These are phyloP conservation scores for Deuterostichococcus epilithicus DNA, from an alignment of 139 green algal genomes.

Conservation along the genomic window DNA sequence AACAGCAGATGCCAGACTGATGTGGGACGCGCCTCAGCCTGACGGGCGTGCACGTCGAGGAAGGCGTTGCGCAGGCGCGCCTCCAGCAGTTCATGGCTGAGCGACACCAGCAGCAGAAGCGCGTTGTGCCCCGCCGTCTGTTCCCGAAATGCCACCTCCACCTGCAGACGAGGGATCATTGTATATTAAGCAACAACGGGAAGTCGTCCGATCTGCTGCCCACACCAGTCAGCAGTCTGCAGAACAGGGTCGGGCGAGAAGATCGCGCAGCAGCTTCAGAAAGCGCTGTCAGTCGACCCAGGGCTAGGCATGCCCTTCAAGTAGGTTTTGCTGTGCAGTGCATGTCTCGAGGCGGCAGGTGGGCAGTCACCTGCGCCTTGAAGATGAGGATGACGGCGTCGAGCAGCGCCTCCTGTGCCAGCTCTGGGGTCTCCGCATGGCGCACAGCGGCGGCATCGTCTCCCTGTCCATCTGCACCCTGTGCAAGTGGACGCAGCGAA, in stretches of 20 bases:
- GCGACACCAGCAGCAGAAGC: slow-evolving; percentile 44
- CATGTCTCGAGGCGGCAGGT: not conserved
- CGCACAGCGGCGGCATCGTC: slow-evolving; percentile 23
- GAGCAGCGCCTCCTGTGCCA: slow-evolving; percentile 42
- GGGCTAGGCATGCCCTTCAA: not conserved
- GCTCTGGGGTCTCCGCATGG: slow-evolving; percentile 52
- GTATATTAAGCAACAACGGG: not conserved
- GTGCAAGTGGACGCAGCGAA: too few species aligned
- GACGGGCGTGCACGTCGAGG: slow-evolving; percentile 33
- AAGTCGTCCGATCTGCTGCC: not conserved
- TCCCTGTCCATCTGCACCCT: slow-evolving; percentile 7
- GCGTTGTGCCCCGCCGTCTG: slow-evolving; percentile 51
- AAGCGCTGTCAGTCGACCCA: not conserved
- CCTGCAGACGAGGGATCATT: not conserved
- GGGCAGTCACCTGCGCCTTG: slow-evolving; percentile 42
- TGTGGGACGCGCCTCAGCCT: slow-evolving; percentile 29
- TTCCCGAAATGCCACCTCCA: slow-evolving; percentile 42
- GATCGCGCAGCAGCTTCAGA: not conserved
- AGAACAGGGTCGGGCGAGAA: not conserved
- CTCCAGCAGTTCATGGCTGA: slow-evolving; percentile 42
- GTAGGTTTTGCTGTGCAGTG: not conserved
- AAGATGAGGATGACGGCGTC: slow-evolving; percentile 47
- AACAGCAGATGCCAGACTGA: not conserved
- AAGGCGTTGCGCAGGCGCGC: slow-evolving; percentile 36
- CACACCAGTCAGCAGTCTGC: not conserved